Conservation (phyloP, 305 asterid genomes). For the Fraxinus paxiana region DNA sequence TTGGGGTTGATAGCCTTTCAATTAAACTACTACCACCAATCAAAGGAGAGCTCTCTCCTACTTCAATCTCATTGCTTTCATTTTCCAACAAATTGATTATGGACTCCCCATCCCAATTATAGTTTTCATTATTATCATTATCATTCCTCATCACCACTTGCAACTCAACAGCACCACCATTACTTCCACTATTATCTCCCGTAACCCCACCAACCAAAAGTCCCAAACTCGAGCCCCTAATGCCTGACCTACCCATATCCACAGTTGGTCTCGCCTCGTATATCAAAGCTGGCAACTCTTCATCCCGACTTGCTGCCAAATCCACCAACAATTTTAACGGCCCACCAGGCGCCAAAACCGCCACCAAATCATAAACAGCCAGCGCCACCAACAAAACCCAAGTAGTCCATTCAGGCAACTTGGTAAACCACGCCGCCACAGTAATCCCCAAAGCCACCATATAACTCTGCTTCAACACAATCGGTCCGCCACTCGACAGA, state of each 20-base stretch:
- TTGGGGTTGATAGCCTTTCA: slow-evolving; percentile 18
- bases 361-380: slow-evolving; percentile 80
- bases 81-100: slow-evolving; percentile 27
- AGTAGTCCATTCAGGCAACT: slow-evolving; percentile 90
- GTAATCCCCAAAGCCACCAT: slow-evolving; percentile 77
- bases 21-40: slow-evolving; percentile 42
- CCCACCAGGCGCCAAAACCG: slow-evolving; percentile 91
- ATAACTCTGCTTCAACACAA: slow-evolving; percentile 64
- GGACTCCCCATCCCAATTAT: slow-evolving; percentile 31
- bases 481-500: slow-evolving; percentile 67
- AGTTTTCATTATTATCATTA: slow-evolving; percentile 18
- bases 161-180: slow-evolving; percentile 49
- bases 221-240: slow-evolving; percentile 47
- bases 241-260: slow-evolving; percentile 33
- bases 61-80: slow-evolving; percentile 50
- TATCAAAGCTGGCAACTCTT: slow-evolving; percentile 85
- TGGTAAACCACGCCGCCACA: slow-evolving; percentile 84
- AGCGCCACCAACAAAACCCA: slow-evolving; percentile 83
- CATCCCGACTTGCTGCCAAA: slow-evolving; percentile 73
- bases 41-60: slow-evolving; percentile 65
- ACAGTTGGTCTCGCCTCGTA: slow-evolving; percentile 77
- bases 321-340: slow-evolving; percentile 87
- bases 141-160: slow-evolving; percentile 41
- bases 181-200: slow-evolving; percentile 19
- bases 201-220: slow-evolving; percentile 55